These are phyloP conservation scores for Barnettozyma populi DNA, from an alignment of 805 yeast species.

Conservation along the genomic window DNA sequence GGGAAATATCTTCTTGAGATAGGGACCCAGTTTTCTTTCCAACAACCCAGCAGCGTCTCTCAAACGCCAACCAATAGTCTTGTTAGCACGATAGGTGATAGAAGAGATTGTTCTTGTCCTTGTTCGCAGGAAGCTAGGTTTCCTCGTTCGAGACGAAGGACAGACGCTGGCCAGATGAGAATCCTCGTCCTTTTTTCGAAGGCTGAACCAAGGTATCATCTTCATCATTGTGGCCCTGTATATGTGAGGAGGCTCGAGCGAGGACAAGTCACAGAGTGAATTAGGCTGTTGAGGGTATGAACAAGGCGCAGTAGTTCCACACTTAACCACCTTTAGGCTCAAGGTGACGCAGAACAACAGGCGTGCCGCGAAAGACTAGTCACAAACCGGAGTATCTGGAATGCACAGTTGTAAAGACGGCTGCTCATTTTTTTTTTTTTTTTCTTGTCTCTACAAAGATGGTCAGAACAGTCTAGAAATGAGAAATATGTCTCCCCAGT, in stretches of 20 bases:
- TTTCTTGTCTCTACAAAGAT: too few relatives aligned
- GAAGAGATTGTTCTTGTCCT: slow-evolving; percentile 14
- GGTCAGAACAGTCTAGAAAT: too few relatives aligned
- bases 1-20: slow-evolving; percentile 35
- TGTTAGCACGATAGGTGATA: slow-evolving; percentile 21
- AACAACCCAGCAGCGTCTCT: slow-evolving; percentile 32
- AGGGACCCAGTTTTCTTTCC: slow-evolving; percentile 29
- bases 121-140: slow-evolving; percentile 6
- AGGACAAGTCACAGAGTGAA: neutral
- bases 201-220: neutral
- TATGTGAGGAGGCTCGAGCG: neutral
- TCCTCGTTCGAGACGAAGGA: neutral
- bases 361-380: neutral
- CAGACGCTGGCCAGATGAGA: neutral
- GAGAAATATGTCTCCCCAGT: too few relatives aligned
- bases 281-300: neutral
- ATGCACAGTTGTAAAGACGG: too few relatives aligned
- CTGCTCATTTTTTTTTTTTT: too few relatives aligned
- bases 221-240: too few relatives aligned
- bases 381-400: neutral
- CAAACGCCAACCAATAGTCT: slow-evolving; percentile 34
- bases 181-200: neutral
- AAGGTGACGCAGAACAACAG: neutral
- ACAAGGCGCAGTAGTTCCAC: neutral
- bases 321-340: neutral